Conservation (phyloP, 2,329 filamentous ascomycete species). For the Neurospora sp. region DNA sequence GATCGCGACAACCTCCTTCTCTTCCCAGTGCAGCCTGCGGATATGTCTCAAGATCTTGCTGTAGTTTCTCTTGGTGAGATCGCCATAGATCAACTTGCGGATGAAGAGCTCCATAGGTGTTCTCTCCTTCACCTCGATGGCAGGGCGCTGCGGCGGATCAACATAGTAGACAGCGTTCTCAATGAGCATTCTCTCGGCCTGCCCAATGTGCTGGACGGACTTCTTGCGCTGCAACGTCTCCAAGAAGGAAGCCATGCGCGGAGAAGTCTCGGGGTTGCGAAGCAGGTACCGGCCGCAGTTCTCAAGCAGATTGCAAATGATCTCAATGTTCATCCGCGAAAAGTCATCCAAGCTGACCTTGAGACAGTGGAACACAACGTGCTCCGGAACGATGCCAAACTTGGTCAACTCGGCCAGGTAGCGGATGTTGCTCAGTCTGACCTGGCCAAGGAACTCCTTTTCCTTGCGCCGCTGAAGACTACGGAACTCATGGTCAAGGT, state of each 20-base stretch:
- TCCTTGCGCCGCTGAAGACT: conserved; percentile 94
- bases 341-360: conserved; percentile 98
- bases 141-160: conserved; percentile 83
- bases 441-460: conserved; percentile 92
- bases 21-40: conserved; percentile 94
- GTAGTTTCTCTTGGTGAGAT: conserved; percentile 89
- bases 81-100: conserved; percentile 82
- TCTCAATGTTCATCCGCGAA: conserved; percentile 97
- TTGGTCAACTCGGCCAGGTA: conserved; percentile 96
- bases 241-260: conserved; percentile 85
- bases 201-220: conserved; percentile 84
- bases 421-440: conserved; percentile 89
- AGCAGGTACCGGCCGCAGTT: conserved; percentile 93
- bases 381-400: conserved; percentile 94
- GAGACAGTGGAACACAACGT: conserved; percentile 97
- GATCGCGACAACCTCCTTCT: conserved; percentile 50
- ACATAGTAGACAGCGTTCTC: conserved; percentile 98
- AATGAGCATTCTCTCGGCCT: conserved; percentile 94
- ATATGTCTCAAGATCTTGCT: conserved; percentile 92
- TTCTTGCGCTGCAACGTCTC: conserved; percentile 96
- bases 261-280: conserved; percentile 83
- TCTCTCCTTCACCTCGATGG: conserved; percentile 93
- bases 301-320: conserved; percentile 90
- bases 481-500: conserved; percentile 92
- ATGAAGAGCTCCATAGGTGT: conserved; percentile 90